phyloP scores from a whole-genome alignment of 2,329 filamentous ascomycete species.

The Aspergillus puulaauensis region DNA sequence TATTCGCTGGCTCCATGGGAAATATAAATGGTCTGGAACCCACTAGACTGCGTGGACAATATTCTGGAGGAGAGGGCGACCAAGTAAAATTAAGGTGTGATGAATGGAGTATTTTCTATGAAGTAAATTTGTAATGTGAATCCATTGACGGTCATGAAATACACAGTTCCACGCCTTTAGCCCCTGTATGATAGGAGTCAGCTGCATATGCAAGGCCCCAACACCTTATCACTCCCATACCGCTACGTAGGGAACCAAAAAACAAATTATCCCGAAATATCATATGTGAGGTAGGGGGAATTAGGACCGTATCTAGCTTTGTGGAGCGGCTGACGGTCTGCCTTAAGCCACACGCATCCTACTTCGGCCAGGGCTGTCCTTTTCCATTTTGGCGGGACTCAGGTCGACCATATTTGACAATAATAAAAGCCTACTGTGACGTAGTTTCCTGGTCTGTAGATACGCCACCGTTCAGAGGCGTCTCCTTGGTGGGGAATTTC shows the following conservation, averaged over 20 bases:
- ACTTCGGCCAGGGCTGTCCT: background rate
- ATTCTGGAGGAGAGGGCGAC: background rate
- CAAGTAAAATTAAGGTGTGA: background rate
- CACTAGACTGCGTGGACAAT: no score
- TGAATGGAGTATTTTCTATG: background rate
- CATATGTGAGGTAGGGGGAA: background rate
- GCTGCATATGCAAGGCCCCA: conserved; percentile 17
- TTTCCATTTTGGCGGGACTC: background rate
- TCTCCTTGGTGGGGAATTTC: conserved; percentile 36
- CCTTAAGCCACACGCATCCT: background rate
- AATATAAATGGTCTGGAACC: no score
- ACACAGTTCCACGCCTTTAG: background rate
- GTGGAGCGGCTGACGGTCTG: background rate
- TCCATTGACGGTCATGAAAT: conserved; percentile 1
- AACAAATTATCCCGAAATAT: background rate
- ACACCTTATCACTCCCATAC: background rate
- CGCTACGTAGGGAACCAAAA: background rate
- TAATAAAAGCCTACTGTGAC: background rate
- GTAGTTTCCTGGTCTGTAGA: conserved; percentile 1
- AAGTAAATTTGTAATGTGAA: background rate
- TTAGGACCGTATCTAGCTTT: background rate
- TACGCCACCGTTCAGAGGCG: conserved; percentile 19
- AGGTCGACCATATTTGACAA: background rate
- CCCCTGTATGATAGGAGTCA: background rate
- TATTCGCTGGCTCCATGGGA: no score